Conservation (phyloP, 768 basidiomycete species). For the Gautieria morchelliformis region DNA sequence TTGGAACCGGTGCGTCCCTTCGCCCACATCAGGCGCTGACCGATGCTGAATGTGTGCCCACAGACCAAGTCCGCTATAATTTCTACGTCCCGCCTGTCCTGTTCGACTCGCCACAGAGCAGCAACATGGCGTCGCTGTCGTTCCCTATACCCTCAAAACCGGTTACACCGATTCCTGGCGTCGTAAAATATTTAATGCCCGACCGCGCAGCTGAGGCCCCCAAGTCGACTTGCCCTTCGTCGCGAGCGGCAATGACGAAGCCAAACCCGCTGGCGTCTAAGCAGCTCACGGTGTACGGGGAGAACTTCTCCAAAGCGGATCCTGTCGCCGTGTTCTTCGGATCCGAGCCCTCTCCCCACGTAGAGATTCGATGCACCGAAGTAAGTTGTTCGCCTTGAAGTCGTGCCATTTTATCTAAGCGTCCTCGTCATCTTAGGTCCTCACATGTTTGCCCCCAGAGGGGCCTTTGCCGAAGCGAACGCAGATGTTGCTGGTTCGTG, state of each 20-base stretch:
- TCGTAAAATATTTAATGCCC: conserved; percentile 86
- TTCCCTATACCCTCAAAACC: conserved; percentile 77
- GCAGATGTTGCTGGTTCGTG: conserved; percentile 72
- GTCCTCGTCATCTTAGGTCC: conserved; percentile 25
- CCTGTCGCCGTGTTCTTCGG: conserved; percentile 82
- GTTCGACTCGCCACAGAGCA: conserved; percentile 54
- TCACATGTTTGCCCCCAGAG: conserved; percentile 75
- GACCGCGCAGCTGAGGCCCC: conserved; percentile 80
- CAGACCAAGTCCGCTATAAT: conserved; percentile 88
- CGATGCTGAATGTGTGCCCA: conserved; percentile 2
- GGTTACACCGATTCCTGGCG: conserved; percentile 76
- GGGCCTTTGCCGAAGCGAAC: conserved; percentile 55
- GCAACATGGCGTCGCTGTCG: conserved; percentile 34
- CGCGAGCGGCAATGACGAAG: conserved; percentile 62
- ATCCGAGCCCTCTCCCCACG: conserved; percentile 75
- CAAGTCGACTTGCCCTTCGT: conserved; percentile 56
- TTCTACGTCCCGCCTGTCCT: conserved; percentile 84
- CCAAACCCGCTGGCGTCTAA: conserved; percentile 70
- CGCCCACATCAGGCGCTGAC: not conserved
- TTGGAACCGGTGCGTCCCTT: conserved; percentile 64
- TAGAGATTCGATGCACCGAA: conserved; percentile 82
- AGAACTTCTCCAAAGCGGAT: conserved; percentile 79
- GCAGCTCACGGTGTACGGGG: conserved; percentile 81
- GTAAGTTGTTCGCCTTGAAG: conserved; percentile 12
- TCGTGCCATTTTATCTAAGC: not conserved